These are phyloP conservation scores for Grifola frondosa DNA, from an alignment of 1,284 basidiomycete species.

Conservation along the genomic window DNA sequence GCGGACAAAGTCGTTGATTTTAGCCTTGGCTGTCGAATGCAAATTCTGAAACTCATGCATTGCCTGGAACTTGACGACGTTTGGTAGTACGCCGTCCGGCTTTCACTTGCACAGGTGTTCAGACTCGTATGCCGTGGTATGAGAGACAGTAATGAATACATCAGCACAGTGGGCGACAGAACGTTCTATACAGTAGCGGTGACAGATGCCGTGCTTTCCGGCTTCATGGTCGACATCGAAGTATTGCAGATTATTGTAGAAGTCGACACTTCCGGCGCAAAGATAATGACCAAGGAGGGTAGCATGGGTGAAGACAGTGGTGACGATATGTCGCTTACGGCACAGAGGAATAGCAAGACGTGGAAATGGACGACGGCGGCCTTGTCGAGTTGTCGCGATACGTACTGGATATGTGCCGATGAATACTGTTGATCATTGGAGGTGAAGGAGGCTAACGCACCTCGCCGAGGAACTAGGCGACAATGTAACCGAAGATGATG, in stretches of 20 bases:
- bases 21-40: conserved; percentile 87
- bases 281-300: conserved; percentile 96
- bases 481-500: conserved; percentile 93
- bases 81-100: conserved; percentile 95
- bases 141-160: conserved; percentile 97
- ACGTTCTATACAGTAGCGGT: conserved; percentile 93
- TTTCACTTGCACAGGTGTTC: conserved; percentile 96
- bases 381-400: conserved; percentile 70
- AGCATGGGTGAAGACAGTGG: conserved; percentile 96
- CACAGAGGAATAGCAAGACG: conserved; percentile 92
- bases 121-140: conserved; percentile 94
- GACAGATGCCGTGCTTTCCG: conserved; percentile 91
- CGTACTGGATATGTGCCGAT: too few relatives aligned
- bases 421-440: too few relatives aligned
- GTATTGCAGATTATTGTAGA: conserved; percentile 98
- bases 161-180: conserved; percentile 92
- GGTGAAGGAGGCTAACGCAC: too few relatives aligned
- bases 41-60: conserved; percentile 97
- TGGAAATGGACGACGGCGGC: conserved; percentile 97
- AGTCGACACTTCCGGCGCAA: conserved; percentile 94
- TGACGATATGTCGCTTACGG: conserved; percentile 94
- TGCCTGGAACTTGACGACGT: conserved; percentile 93
- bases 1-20: conserved; percentile 95
- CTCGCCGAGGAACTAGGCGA: conserved; percentile 99
- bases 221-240: conserved; percentile 99